phyloP scores from a whole-genome alignment of 768 basidiomycete species.

The Naganishia kalamii region DNA sequence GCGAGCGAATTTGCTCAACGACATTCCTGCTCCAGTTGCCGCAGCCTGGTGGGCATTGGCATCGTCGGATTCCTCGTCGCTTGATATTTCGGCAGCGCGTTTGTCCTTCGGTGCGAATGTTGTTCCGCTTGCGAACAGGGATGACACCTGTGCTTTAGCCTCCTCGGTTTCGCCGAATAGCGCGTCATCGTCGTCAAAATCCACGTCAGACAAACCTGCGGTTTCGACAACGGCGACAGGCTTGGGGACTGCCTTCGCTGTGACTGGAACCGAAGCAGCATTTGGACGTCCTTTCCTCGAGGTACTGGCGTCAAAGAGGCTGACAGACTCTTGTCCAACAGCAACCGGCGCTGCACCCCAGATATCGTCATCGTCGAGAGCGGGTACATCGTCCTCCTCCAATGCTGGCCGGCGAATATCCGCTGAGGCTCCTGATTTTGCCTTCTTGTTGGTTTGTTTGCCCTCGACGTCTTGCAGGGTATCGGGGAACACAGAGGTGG shows the following conservation, averaged over 20 bases:
- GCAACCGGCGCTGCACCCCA: conserved; percentile 6
- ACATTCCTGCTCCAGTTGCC: background rate
- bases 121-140: background rate
- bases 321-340: conserved; percentile 6
- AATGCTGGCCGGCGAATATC: background rate
- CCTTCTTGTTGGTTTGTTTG: background rate
- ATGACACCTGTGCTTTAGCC: background rate
- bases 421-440: background rate
- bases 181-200: conserved; percentile 9
- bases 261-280: background rate
- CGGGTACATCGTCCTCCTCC: background rate
- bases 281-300: background rate
- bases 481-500: background rate
- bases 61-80: background rate
- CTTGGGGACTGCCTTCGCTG: background rate
- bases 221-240: background rate
- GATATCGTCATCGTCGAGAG: conserved; percentile 22
- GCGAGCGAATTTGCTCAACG: background rate
- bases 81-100: background rate
- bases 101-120: background rate
- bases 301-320: conserved; percentile 10
- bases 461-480: background rate
- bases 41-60: background rate
- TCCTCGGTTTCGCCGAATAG: background rate
- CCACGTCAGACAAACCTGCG: background rate